These are phyloP conservation scores for Paracoccidioides brasiliensis DNA, from an alignment of 2,329 filamentous ascomycete species.

Conservation along the genomic window DNA sequence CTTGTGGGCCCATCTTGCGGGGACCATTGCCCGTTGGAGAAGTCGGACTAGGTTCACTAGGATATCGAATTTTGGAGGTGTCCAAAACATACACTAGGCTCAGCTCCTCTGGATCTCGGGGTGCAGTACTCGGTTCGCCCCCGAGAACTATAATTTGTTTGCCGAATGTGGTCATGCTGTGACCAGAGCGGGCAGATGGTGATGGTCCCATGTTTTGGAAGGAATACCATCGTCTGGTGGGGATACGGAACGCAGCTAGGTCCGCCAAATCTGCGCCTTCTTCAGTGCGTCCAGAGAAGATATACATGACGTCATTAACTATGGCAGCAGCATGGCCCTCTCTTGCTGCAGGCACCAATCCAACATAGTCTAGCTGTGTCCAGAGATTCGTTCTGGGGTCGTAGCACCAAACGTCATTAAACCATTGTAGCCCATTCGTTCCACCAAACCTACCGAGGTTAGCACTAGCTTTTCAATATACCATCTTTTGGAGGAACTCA, in stretches of 20 bases:
- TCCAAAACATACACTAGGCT: constrained; percentile 85
- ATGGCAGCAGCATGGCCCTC: constrained; percentile 90
- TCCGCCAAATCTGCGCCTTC: constrained; percentile 88
- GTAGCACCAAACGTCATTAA: constrained; percentile 98
- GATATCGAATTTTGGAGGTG: constrained; percentile 92
- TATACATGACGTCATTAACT: constrained; percentile 97
- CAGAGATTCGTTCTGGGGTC: constrained; percentile 73
- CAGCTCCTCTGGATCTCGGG: constrained; percentile 67
- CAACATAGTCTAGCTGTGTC: constrained; percentile 87
- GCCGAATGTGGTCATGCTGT: constrained; percentile 92
- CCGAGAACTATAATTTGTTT: constrained; percentile 88
- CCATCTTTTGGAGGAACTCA: constrained; percentile 36
- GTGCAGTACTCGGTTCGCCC: constrained; percentile 83
- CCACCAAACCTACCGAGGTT: constrained; percentile 66
- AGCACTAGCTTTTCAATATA: neutral
- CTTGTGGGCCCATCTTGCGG: constrained; percentile 30
- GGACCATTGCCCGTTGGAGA: constrained; percentile 29
- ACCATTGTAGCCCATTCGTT: constrained; percentile 92
- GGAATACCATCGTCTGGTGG: constrained; percentile 89
- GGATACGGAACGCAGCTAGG: constrained; percentile 70
- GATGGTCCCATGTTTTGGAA: constrained; percentile 99
- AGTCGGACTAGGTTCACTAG: constrained; percentile 49
- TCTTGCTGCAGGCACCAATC: constrained; percentile 84
- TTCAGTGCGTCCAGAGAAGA: constrained; percentile 91
- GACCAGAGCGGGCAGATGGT: constrained; percentile 81